Conservation (phyloP, 768 basidiomycete genomes). For the Kwoniella bestiolae region DNA sequence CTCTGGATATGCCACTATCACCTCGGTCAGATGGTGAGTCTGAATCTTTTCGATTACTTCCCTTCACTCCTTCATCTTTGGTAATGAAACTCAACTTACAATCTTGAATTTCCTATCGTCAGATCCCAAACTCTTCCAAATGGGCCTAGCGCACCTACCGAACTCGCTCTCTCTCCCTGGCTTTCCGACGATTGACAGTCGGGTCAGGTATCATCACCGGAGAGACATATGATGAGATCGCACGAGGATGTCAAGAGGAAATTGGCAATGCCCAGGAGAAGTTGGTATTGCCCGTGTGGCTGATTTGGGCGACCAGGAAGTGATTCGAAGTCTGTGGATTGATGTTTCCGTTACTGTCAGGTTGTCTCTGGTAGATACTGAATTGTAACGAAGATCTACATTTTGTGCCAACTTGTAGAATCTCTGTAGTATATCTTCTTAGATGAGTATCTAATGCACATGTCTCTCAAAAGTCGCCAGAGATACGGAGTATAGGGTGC, state of each 20-base stretch:
- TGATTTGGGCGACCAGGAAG: not conserved
- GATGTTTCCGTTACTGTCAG: no score
- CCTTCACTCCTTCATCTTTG: not conserved
- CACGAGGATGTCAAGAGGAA: not conserved
- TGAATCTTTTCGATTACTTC: no score
- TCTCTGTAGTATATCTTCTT: not conserved
- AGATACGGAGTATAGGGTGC: no score
- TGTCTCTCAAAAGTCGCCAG: no score
- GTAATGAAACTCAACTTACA: not conserved
- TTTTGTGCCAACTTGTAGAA: no score
- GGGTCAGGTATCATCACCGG: not conserved
- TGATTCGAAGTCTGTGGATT: not conserved
- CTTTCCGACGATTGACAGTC: not conserved
- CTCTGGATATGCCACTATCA: not conserved
- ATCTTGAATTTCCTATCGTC: not conserved
- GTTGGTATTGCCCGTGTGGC: slow-evolving; percentile 6
- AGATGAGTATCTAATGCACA: no score
- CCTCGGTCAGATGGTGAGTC: slow-evolving; percentile 13
- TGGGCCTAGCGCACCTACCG: not conserved
- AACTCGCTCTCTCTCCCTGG: not conserved
- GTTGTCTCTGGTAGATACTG: not conserved
- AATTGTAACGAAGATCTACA: no score
- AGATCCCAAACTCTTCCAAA: slow-evolving; percentile 1
- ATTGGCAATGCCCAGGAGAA: not conserved
- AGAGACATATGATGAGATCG: not conserved